phyloP scores from a whole-genome alignment of 371 early-diverging fungal species.

The Synchytrium microbalum region DNA sequence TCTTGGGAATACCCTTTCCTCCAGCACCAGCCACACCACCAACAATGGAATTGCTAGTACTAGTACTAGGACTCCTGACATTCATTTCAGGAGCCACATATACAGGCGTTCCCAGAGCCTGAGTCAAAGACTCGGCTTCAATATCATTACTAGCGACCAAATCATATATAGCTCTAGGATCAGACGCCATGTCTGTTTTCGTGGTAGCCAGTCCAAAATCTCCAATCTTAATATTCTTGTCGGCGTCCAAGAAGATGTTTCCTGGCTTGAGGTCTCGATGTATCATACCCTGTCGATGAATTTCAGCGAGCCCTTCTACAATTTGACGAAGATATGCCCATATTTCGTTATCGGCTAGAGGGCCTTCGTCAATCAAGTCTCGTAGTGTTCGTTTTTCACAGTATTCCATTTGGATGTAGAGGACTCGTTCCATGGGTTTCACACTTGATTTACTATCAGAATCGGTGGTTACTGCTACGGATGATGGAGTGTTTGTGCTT shows the following conservation, averaged over 20 bases:
- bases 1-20: conserved; percentile 9
- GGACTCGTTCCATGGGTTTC: conserved; percentile 31
- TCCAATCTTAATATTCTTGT: conserved; percentile 44
- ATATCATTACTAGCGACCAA: conserved; percentile 2
- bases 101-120: conserved; percentile 85
- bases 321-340: conserved; percentile 52
- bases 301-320: conserved; percentile 48
- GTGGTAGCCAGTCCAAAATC: conserved; percentile 44
- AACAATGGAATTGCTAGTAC: conserved; percentile 25
- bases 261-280: conserved; percentile 45
- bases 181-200: neutral
- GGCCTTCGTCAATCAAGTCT: conserved; percentile 3
- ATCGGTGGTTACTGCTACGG: conserved; percentile 2
- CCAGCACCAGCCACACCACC: conserved; percentile 16
- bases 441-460: conserved; percentile 6
- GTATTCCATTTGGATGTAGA: conserved; percentile 97
- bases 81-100: conserved; percentile 79
- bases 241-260: conserved; percentile 36
- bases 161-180: neutral
- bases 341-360: conserved; percentile 12
- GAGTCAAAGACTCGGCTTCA: conserved; percentile 51
- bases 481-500: conserved; percentile 6
- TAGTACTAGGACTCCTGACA: conserved; percentile 11
- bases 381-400: conserved; percentile 88
- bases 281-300: conserved; percentile 43